Evolutionary conservation across 192 early-diverging fungal species (phyloP).

Genomic region (Linnemannia elongata): DNA sequence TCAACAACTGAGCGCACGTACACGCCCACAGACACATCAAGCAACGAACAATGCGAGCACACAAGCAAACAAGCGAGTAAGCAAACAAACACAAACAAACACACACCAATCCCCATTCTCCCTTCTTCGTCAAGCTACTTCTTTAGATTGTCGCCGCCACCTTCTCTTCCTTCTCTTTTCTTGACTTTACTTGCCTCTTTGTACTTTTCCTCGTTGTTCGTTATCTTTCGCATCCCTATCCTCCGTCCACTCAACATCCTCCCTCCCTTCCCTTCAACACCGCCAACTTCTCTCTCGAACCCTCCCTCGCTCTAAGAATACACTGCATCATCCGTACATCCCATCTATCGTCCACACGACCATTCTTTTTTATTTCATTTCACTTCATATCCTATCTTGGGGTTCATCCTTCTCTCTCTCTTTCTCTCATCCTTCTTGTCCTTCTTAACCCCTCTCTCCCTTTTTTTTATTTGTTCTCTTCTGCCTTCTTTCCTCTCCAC

Average conservation of each 20-base stretch:
- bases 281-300: neutral
- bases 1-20: neutral
- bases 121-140: neutral
- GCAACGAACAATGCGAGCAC: neutral
- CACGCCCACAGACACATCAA: conserved; percentile 3
- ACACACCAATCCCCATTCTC: neutral
- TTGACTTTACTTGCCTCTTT: neutral
- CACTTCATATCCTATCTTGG: neutral
- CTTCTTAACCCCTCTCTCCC: neutral
- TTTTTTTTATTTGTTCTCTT: neutral
- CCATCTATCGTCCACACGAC: neutral
- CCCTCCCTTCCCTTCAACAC: neutral
- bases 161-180: neutral
- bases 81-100: neutral
- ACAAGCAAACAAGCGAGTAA: neutral
- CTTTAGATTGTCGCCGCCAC: neutral
- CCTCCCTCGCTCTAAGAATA: neutral
- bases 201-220: neutral
- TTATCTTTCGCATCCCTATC: neutral
- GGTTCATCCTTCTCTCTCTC: neutral
- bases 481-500: neutral
- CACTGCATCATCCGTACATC: neutral
- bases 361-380: conserved; percentile 1
- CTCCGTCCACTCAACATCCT: neutral
- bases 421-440: neutral